Evolutionary conservation across 495 filamentous ascomycete species (phyloP), one percentile per base, ranked within the genome.

Genomic region (Daldinia vernicosa): DNA sequence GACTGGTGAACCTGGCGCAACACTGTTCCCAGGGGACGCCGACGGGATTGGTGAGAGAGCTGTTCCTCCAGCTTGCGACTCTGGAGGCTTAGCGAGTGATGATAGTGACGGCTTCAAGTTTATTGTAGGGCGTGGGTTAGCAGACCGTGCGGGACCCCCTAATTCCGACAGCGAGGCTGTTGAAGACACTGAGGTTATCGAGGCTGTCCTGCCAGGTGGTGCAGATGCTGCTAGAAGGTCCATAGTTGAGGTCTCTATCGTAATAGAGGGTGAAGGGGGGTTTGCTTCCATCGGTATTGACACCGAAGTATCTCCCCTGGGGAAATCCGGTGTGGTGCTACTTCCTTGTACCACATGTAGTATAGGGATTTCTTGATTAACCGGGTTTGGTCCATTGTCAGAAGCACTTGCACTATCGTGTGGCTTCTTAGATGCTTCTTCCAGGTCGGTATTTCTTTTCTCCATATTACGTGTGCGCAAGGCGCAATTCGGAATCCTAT

Each of bases 1-100:
- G n/a, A 61, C 35, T n/a, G 71, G 66, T 9, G 71, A 64, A 45
- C 17, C 26, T 24, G 71, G 71, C 1, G 45, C 57, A 9, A 64
- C 24, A n/a, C 55, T 67, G 26, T 43, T 60, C 17, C 63, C 67
- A 39, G 71, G 63, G n/a, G 71, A 74, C 1, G 56, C 68, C n/a
- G 75, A 76, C 40, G 58, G 73, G 9, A 74, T 59, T 56, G 70
- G 67, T 7, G 75, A 75, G 33, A 74, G 62, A 39, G 50, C 30
- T 19, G 60, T 63, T n/a, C 69, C 69, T 22, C 60, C 58, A 7
- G 52, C 52, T 51, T 66, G 47, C 5, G 67, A 62, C 19, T 72
- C 70, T 12, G 64, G 70, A 14, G 75, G 67, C 8, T 71, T 64
- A 26, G 65, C 47, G 4, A 74, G 63, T 9, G 73, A 74, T 28